Evolutionary conservation across 371 early-diverging fungal genomes (phyloP), one percentile per base, ranked within the genome.

Genomic region (Rhizomucor pusillus): DNA sequence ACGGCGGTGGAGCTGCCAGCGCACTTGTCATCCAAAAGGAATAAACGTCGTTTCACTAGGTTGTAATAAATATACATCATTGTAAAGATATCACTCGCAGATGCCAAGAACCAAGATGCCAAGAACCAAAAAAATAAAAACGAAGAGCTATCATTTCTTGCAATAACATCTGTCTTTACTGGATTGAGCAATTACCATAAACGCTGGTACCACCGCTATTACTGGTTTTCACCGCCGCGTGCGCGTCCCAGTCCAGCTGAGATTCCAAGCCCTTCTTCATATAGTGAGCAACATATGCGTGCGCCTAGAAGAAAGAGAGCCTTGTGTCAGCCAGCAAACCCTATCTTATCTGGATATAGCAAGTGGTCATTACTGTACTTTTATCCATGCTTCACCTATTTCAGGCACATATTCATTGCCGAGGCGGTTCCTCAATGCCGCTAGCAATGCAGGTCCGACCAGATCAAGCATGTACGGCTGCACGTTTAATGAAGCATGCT

Each of bases 1-100:
- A 95, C 60, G 95, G 96, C 55, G 94, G 94, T 57, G 96, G 96
- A 60, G 94, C 89, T 56, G 96, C 96, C 35, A 84, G 87, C 50
- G 78, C 94, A 5, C 68, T 95, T 18, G 75, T 95, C 37, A 87
- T 95, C 60, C 87, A 95, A 67, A 80, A 73, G 55, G 79, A 78
- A 62, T 78, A 78, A 64, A 54, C 36, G 37, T n/a, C n/a, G n/a
- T n/a, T n/a, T n/a, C n/a, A n/a, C n/a, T n/a, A n/a, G n/a, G n/a
- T n/a, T n/a, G n/a, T 45, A 10, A 18, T 29, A 7, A 12, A 41
- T 14, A 41, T 3, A 41, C 5, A 19, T 11, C 19, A 16, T 41
- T 41, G 41, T 41, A 41, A 16, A 41, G 41, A 41, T 41, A 41
- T 41, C 41, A 14, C 19, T 5, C 14, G 11, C 14, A 41, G 11